phyloP scores from a whole-genome alignment of 1,139 yeast genomes.

The Suhomyces ambrosiae region DNA sequence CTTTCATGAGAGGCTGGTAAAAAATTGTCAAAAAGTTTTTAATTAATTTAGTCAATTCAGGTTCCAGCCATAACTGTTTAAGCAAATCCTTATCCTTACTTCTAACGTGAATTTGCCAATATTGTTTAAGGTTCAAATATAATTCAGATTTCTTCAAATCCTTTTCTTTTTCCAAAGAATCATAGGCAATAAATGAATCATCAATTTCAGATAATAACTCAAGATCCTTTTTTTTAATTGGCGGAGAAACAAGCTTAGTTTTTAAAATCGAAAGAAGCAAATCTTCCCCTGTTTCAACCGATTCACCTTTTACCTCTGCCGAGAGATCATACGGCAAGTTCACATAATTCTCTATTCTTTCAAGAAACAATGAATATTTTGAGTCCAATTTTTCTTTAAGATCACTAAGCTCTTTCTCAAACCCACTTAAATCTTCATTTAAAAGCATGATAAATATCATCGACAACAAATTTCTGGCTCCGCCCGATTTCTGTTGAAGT shows the following conservation, averaged over 20 bases:
- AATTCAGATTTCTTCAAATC: constrained; percentile 24
- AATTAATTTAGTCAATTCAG: constrained; percentile 69
- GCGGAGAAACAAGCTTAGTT: constrained; percentile 25
- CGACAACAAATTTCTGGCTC: constrained; percentile 63
- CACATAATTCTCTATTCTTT: constrained; percentile 30
- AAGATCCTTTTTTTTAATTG: constrained; percentile 7
- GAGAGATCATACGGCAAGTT: constrained; percentile 18
- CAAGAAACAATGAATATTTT: constrained; percentile 25
- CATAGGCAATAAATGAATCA: constrained; percentile 25
- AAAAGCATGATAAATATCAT: constrained; percentile 72
- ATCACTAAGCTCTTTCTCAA: constrained; percentile 55
- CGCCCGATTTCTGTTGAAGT: constrained; percentile 39
- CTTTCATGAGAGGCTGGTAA: constrained; percentile 78
- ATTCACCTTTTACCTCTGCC: constrained; percentile 29
- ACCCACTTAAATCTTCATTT: constrained; percentile 75
- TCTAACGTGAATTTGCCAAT: constrained; percentile 65
- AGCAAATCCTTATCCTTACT: constrained; percentile 74
- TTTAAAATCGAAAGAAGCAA: constrained; percentile 29
- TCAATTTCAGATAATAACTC: constrained; percentile 14
- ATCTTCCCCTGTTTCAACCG: constrained; percentile 23
- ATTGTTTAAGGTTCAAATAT: constrained; percentile 56
- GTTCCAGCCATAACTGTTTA: constrained; percentile 82
- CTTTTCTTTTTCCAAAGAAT: constrained; percentile 18
- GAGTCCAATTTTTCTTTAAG: constrained; percentile 35
- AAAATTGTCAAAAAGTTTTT: constrained; percentile 75